phyloP scores from a whole-genome alignment of 129 eudicot species.

The Escallonia rubra region DNA sequence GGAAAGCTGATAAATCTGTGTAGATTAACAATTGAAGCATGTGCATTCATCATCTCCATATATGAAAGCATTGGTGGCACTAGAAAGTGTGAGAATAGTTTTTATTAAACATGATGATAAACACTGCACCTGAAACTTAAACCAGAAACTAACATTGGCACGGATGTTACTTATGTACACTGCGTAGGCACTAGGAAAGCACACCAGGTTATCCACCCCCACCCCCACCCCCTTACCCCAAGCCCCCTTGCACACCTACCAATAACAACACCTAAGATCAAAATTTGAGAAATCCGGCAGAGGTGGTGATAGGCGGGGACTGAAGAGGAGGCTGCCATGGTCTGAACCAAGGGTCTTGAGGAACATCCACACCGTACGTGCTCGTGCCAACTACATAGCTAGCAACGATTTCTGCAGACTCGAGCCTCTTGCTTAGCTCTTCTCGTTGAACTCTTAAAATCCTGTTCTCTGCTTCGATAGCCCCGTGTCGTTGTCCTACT shows the following conservation, averaged over 20 bases:
- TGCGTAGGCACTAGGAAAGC: too few species aligned
- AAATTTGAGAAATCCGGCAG: slow-evolving; percentile 19
- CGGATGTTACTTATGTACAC: too few species aligned
- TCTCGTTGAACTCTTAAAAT: slow-evolving; percentile 33
- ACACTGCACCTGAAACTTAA: too few species aligned
- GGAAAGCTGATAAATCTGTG: too few species aligned
- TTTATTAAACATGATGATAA: too few species aligned
- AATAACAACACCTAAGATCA: not conserved
- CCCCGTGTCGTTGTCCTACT: not conserved
- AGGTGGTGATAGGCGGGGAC: slow-evolving; percentile 26
- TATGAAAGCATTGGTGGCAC: too few species aligned
- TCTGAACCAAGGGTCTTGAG: slow-evolving; percentile 37
- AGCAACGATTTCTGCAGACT: slow-evolving; percentile 33
- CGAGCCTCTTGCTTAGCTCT: slow-evolving; percentile 39
- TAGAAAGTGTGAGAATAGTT: too few species aligned
- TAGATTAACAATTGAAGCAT: too few species aligned
- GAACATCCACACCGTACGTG: not conserved
- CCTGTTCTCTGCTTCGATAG: slow-evolving; percentile 36
- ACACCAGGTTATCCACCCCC: not conserved
- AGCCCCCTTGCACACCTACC: not conserved
- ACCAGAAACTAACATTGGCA: too few species aligned
- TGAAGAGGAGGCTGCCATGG: slow-evolving; percentile 35
- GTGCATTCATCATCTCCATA: too few species aligned
- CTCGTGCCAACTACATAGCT: slow-evolving; percentile 18
- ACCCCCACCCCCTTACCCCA: not conserved